Conservation (phyloP, 2,329 filamentous ascomycete genomes). For the Diaporthe ilicicola region DNA sequence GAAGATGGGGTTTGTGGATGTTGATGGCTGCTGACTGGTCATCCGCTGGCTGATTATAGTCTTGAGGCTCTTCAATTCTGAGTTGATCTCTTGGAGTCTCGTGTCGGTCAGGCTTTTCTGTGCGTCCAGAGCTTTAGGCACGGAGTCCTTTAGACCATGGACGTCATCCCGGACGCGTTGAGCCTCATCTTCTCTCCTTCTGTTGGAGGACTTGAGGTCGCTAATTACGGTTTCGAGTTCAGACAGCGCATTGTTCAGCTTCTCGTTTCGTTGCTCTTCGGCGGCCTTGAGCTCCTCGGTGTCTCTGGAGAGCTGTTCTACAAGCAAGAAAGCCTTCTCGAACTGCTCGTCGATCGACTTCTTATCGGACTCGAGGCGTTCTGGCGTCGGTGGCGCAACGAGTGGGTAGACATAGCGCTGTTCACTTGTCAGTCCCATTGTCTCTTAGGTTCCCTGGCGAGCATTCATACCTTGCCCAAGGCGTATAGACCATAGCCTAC, state of each 20-base stretch:
- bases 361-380: conserved; percentile 94
- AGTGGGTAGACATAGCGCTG: conserved; percentile 91
- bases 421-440: not conserved
- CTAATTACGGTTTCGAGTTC: conserved; percentile 86
- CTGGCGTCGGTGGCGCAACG: conserved; percentile 91
- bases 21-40: conserved; percentile 44
- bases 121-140: conserved; percentile 87
- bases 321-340: conserved; percentile 86
- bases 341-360: conserved; percentile 92
- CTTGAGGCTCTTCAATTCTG: conserved; percentile 91
- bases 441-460: no score
- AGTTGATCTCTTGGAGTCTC: conserved; percentile 83
- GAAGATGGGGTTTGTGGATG: conserved; percentile 41
- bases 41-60: conserved; percentile 77
- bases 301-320: conserved; percentile 92
- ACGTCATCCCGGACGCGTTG: conserved; percentile 89
- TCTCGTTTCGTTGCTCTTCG: conserved; percentile 84
- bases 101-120: conserved; percentile 86
- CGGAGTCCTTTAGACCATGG: conserved; percentile 79
- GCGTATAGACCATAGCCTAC: conserved; percentile 89
- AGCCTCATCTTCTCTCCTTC: conserved; percentile 86
- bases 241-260: conserved; percentile 80
- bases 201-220: conserved; percentile 83
- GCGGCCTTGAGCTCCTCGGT: conserved; percentile 87
- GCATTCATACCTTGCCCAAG: conserved; percentile 75